Evolutionary conservation across 2,329 filamentous ascomycete species (phyloP).

Genomic region (Cordyceps tenuipes): DNA sequence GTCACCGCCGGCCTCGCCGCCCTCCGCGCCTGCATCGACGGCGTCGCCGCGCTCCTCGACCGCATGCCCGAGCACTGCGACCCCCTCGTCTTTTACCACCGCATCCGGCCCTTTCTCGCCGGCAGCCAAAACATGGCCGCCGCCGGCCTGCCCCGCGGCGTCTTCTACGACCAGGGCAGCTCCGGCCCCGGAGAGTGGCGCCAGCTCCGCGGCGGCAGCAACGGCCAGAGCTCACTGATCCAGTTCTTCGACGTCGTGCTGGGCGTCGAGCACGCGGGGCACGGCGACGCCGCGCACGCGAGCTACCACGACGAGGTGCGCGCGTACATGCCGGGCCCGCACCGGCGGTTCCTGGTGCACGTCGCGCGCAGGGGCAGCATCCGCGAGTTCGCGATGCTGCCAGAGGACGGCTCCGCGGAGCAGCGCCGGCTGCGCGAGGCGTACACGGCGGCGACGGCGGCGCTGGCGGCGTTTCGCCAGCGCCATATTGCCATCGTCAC

Average conservation of each 20-base stretch:
- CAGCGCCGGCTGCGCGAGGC: slow-evolving; percentile 33
- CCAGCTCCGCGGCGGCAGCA: slow-evolving; percentile 81
- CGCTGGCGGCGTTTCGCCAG: slow-evolving; percentile 68
- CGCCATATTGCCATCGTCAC: slow-evolving; percentile 87
- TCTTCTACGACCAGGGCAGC: slow-evolving; percentile 66
- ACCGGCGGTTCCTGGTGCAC: slow-evolving; percentile 68
- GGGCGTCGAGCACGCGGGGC: slow-evolving; percentile 63
- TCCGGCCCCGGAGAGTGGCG: slow-evolving; percentile 51
- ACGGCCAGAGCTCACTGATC: slow-evolving; percentile 85
- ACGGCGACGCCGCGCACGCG: slow-evolving; percentile 26
- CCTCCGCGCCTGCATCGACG: slow-evolving; percentile 59
- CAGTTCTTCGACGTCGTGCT: slow-evolving; percentile 88
- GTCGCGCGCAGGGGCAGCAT: slow-evolving; percentile 66
- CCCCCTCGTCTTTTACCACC: slow-evolving; percentile 80
- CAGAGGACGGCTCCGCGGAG: slow-evolving; percentile 37
- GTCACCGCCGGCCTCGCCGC: slow-evolving; percentile 57
- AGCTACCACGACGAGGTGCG: slow-evolving; percentile 61
- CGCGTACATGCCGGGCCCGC: slow-evolving; percentile 81
- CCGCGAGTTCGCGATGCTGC: slow-evolving; percentile 53
- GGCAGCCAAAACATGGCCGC: slow-evolving; percentile 88
- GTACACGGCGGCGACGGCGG: slow-evolving; percentile 67
- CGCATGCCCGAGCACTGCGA: slow-evolving; percentile 88
- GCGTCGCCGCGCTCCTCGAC: slow-evolving; percentile 59
- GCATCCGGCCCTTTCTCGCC: slow-evolving; percentile 79
- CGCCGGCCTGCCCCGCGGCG: slow-evolving; percentile 72